Evolutionary conservation across 768 basidiomycete species (phyloP).

Genomic region (Suillus cothurnatus): DNA sequence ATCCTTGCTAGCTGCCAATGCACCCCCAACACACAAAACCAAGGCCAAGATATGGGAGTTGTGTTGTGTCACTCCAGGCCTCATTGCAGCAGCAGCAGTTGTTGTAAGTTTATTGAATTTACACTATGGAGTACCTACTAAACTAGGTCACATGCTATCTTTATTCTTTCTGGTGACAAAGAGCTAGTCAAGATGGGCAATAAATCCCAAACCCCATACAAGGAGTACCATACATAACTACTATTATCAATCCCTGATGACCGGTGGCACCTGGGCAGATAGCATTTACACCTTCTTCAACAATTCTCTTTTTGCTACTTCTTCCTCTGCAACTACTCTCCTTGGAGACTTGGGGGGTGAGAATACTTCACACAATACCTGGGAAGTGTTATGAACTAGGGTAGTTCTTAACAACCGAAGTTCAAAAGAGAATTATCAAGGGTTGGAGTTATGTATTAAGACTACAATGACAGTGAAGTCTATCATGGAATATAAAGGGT

Average conservation of each 20-base stretch:
- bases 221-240: slow-evolving; percentile 8
- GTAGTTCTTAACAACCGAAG: no score
- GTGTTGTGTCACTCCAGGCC: no score
- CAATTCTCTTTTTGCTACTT: background rate
- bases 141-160: background rate
- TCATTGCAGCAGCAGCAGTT: no score
- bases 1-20: no score
- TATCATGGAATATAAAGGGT: no score
- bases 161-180: slow-evolving; percentile 3
- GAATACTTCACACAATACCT: background rate
- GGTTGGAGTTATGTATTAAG: no score
- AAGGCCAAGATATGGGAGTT: no score
- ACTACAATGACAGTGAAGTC: no score
- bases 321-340: background rate
- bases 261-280: background rate
- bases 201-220: slow-evolving; percentile 2
- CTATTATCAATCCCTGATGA: background rate
- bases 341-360: background rate
- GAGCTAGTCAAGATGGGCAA: background rate
- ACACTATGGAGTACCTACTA: background rate
- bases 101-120: no score
- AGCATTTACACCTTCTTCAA: slow-evolving; percentile 4
- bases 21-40: no score
- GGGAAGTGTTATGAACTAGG: no score
- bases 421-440: no score